These are phyloP conservation scores for Fusarium buxicola DNA, from an alignment of 2,329 filamentous ascomycete species.

Conservation along the genomic window DNA sequence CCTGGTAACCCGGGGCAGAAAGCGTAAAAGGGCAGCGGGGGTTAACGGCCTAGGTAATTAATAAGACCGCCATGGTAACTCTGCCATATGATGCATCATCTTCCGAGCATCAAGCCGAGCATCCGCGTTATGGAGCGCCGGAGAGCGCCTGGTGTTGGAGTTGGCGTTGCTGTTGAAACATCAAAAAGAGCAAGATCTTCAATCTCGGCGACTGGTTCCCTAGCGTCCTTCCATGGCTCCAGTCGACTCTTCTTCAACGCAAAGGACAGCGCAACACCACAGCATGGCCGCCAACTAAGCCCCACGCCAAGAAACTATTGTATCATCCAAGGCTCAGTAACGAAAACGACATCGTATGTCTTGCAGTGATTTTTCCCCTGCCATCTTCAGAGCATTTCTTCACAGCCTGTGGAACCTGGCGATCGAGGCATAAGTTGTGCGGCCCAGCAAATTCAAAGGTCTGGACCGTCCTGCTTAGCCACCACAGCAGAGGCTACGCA, in stretches of 20 bases:
- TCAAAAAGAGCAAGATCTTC: slow-evolving; percentile 28
- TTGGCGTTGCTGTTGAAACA: slow-evolving; percentile 8
- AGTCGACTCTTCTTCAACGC: not conserved
- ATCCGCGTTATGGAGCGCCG: not conserved
- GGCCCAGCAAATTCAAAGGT: slow-evolving; percentile 16
- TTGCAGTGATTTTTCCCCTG: not conserved
- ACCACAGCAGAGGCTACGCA: slow-evolving; percentile 22
- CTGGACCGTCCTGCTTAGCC: slow-evolving; percentile 32
- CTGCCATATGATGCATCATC: slow-evolving; percentile 20
- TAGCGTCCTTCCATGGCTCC: slow-evolving; percentile 5
- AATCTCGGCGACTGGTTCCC: slow-evolving; percentile 1
- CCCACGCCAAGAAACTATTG: not conserved
- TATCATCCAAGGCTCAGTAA: not conserved
- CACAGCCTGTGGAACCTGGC: slow-evolving; percentile 1
- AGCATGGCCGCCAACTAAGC: slow-evolving; percentile 17
- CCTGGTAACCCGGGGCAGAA: no score
- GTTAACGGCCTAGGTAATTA: not conserved
- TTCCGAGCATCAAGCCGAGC: slow-evolving; percentile 9
- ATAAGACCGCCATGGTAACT: slow-evolving; percentile 6
- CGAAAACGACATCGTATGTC: not conserved
- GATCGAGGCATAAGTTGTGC: slow-evolving; percentile 20
- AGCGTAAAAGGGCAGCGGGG: no score
- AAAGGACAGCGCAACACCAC: slow-evolving; percentile 15
- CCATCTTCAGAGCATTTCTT: slow-evolving; percentile 24
- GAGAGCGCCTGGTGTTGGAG: not conserved